These are phyloP conservation scores for Austropuccinia psidii DNA, from an alignment of 1,284 basidiomycete genomes.

Conservation along the genomic window DNA sequence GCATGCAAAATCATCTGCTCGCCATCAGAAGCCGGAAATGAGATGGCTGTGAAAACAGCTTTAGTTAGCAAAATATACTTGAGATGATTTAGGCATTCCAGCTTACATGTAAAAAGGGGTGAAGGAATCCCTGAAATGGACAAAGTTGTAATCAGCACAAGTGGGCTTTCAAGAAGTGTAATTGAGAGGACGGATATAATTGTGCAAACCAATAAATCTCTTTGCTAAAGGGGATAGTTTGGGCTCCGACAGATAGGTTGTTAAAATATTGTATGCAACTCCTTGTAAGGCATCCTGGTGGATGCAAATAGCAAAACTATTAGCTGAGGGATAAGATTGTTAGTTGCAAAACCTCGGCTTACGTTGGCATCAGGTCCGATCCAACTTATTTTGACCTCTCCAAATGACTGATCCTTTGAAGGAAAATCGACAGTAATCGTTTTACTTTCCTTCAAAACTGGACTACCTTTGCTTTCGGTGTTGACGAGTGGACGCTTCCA, in stretches of 20 bases:
- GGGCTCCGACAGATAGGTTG: slow-evolving; percentile 46
- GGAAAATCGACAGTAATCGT: slow-evolving; percentile 79
- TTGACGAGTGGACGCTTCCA: slow-evolving; percentile 95
- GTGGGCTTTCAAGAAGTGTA: neutral
- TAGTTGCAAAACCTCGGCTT: slow-evolving; percentile 49
- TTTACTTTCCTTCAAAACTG: slow-evolving; percentile 55
- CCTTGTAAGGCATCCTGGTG: neutral
- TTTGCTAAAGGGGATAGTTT: neutral
- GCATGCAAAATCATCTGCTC: slow-evolving; percentile 64
- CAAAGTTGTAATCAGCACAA: neutral
- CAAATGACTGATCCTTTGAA: slow-evolving; percentile 89
- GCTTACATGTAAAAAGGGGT: slow-evolving; percentile 65
- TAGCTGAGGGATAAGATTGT: neutral
- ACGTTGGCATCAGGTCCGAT: slow-evolving; percentile 68
- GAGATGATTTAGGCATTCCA: neutral
- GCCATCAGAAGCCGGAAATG: slow-evolving; percentile 68
- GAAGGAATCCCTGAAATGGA: slow-evolving; percentile 77
- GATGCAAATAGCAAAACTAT: no score
- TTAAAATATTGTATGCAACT: neutral
- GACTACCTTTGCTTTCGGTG: slow-evolving; percentile 63
- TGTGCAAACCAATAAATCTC: slow-evolving; percentile 22
- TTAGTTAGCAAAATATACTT: neutral
- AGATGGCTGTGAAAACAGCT: slow-evolving; percentile 59
- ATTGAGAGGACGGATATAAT: neutral
- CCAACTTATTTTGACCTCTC: slow-evolving; percentile 73